Conservation (phyloP, 305 asterid species). For the Fraxinus greggii region DNA sequence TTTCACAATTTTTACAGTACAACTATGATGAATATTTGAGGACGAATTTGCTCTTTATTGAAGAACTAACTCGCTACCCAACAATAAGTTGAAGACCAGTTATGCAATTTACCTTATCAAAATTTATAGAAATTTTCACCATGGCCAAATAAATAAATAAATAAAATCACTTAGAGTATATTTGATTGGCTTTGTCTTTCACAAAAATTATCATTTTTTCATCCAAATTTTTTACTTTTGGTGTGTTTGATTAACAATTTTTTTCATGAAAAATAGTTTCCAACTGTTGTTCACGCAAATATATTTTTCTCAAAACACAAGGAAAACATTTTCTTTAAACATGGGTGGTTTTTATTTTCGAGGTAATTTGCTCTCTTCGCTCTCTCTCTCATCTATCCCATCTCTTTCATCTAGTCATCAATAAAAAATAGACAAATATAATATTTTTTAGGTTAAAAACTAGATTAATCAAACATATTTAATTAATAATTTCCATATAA, state of each 20-base stretch:
- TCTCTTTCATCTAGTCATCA: background rate
- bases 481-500: too few relatives aligned
- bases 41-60: background rate
- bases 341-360: background rate
- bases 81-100: background rate
- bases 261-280: too few relatives aligned
- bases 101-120: background rate
- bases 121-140: background rate
- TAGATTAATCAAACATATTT: too few relatives aligned
- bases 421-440: background rate
- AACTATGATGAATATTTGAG: background rate
- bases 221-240: background rate
- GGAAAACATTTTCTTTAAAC: too few relatives aligned
- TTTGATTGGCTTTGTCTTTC: background rate
- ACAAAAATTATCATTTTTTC: background rate
- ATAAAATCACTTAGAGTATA: too few relatives aligned
- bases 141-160: background rate
- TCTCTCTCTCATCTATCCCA: background rate
- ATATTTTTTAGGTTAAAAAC: too few relatives aligned
- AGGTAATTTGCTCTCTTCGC: too few relatives aligned
- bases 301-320: background rate
- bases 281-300: background rate
- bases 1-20: background rate
- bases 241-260: background rate
- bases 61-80: background rate